Evolutionary conservation across 306 rosid species (phyloP), one percentile per base, ranked within the genome.

Genomic region (Castanea mollissima): DNA sequence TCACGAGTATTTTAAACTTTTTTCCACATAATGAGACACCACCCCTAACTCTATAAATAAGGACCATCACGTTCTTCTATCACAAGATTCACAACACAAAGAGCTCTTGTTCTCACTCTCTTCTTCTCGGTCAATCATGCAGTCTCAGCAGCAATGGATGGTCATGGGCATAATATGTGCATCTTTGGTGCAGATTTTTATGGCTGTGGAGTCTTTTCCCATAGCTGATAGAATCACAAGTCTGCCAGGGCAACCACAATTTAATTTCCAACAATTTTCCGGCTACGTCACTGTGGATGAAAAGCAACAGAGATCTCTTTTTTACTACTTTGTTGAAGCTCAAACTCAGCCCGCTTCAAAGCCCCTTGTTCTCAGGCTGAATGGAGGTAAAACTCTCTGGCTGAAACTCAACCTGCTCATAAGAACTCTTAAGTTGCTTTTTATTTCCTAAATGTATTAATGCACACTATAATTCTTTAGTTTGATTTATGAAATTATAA

Each of bases 251-350:
- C 88, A 87, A 13, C 86, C 90, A 5, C 8, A 1, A 2, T 82
- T 85, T 0, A 44, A 32, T 15, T 87, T 87, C 31, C 82, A 82
- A 34, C 87, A 85, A 72, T 87, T 55, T 75, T 49, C 83, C 0
- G 85, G 91, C 11, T 87, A 87, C 67, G 27, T 85, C 15, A 14
- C 57, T 1, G 73, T 83, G 1, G 83, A 88, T 73, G 87, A 83
- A 1, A 16, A 52, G 15, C 19, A 83, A 2, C 71, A 83, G 4
- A 83, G 84, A 85, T 25, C 84, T 76, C 70, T 81, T 32, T 83
- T 88, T 75, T 83, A 85, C 58, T 85, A 88, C 68, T 84, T 84
- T 55, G 87, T 76, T 72, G 81, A 85, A 62, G 86, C 87, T 18
- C 59, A 78, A 68, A 19, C 71, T 1, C 0, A 85, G 59, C 82